A percentile compares a stretch with the other conserved stretches of the same genome.
phyloP scores from a whole-genome alignment of 2,329 filamentous ascomycete genomes.

The Sordariomycetes sp. region DNA sequence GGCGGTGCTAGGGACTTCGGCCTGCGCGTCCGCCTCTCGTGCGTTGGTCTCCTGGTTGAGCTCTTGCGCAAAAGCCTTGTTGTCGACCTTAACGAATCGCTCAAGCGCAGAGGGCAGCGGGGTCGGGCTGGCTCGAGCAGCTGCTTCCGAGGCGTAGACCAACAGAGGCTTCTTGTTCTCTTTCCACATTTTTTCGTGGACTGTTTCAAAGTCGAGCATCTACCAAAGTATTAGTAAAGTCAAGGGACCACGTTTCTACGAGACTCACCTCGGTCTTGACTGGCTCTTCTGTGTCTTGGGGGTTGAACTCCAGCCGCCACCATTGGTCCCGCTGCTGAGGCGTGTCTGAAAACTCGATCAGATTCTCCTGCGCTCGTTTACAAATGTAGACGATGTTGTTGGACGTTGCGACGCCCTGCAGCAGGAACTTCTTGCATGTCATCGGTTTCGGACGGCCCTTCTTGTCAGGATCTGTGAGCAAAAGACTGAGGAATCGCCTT shows the following conservation, averaged over 20 bases:
- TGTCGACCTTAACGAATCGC: slow-evolving; percentile 41
- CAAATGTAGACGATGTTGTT: slow-evolving; percentile 41
- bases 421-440: slow-evolving; percentile 34
- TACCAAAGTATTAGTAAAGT: slow-evolving; percentile 16
- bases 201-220: slow-evolving; percentile 36
- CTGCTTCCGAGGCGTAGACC: slow-evolving; percentile 44
- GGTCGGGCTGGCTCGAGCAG: slow-evolving; percentile 23
- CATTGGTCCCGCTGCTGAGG: slow-evolving; percentile 33
- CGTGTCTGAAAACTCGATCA: slow-evolving; percentile 33
- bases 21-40: slow-evolving; percentile 12
- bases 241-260: background rate
- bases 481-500: slow-evolving; percentile 25
- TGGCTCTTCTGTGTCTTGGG: slow-evolving; percentile 28
- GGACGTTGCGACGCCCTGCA: slow-evolving; percentile 41
- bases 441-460: slow-evolving; percentile 24
- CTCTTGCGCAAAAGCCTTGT: slow-evolving; percentile 41
- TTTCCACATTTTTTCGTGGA: slow-evolving; percentile 34
- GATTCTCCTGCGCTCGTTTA: slow-evolving; percentile 27
- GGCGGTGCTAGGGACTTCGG: slow-evolving; percentile 11
- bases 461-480: slow-evolving; percentile 30
- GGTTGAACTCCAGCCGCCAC: slow-evolving; percentile 39
- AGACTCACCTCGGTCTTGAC: slow-evolving; percentile 37
- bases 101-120: slow-evolving; percentile 29
- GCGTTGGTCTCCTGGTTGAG: slow-evolving; percentile 33
- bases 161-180: slow-evolving; percentile 39